Base-by-base conservation (phyloP, 164 flowering plant genomes). In the Stephania japonica region DNA sequence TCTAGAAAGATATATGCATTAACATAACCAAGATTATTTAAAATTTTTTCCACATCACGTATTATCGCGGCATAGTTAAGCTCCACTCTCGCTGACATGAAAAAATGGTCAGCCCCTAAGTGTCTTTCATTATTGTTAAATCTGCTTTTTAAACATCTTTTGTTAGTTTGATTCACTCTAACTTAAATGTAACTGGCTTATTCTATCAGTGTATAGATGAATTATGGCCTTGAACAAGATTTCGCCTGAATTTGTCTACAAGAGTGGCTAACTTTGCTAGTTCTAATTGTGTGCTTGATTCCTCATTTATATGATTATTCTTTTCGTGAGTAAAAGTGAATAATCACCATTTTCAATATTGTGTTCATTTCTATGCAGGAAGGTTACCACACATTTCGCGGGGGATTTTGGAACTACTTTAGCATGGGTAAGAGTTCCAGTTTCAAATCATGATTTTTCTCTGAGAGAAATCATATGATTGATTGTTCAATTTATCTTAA, bases 321-420 rank as follows among this genome's bases (percentile, higher is more conserved):
- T 11, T 68, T 25, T 43, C 8, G 50, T 73, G 50, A 68, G 64
- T 74, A 64, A 69, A 70, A 66, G 49, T 6, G 19, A 1, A 32
- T 77, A 56, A 24, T 9, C 63, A 47, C 25, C 5, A 26, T 53
- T n/a, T 49, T 32, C 25, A 9, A 27, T 53, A 65, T 32, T 43
- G 38, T 38, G 41, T 73, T 73, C 21, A 56, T 53, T 70, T 44
- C 43, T 74, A 68, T 62, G 62, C 88, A 95, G 98, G 96, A 90
- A 70, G 98, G 97, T 64, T 87, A 70, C 70, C 87, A 88, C 72
- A 90, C 98, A 63, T 95, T 81, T 81, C 94, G 92, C 59, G 99
- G 99, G 59, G 99, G 99, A 73, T 95, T 95, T 73, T 95, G 97
- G 98, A 95, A 95, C 82, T 95, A 95, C 86, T 95, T 93, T 81